Conservation (phyloP, 148 eudicot genomes). For the Chenopodium berlandieri region DNA sequence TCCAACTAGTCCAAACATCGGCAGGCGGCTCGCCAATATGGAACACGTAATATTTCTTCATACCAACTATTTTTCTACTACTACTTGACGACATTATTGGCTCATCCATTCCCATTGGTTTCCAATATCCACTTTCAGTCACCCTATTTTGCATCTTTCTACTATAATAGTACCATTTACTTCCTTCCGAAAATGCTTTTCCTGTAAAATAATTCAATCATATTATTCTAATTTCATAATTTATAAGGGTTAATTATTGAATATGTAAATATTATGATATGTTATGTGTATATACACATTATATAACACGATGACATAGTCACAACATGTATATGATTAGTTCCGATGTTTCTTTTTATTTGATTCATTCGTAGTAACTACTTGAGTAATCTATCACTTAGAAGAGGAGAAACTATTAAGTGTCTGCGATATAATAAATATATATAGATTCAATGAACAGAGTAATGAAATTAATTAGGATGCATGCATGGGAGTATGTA, state of each 20-base stretch:
- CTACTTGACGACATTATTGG: conserved; percentile 44
- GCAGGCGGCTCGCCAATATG: conserved; percentile 48
- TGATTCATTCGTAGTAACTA: too few relatives aligned
- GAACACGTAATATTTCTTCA: conserved; percentile 55
- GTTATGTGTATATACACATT: too few relatives aligned
- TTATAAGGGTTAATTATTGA: too few relatives aligned
- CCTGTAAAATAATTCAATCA: conserved; percentile 34
- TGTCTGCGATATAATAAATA: neutral
- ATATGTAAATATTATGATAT: too few relatives aligned
- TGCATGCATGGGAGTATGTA: neutral
- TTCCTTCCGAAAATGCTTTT: conserved; percentile 76
- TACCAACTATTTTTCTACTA: conserved; percentile 48
- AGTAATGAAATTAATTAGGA: neutral
- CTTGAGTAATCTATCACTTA: too few relatives aligned
- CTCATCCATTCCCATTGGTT: conserved; percentile 59
- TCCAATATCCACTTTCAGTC: conserved; percentile 71
- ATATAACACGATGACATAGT: too few relatives aligned
- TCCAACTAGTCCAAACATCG: conserved; percentile 66
- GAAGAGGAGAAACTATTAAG: neutral
- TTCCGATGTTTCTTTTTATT: neutral
- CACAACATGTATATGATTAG: too few relatives aligned
- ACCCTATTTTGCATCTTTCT: conserved; percentile 54
- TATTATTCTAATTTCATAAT: too few relatives aligned
- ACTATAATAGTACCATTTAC: conserved; percentile 80
- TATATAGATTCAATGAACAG: neutral